A percentile compares a stretch with the other conserved stretches of the same genome.
Evolutionary conservation across 2,329 filamentous ascomycete genomes (phyloP).

Genomic region (Curvularia spicifera): DNA sequence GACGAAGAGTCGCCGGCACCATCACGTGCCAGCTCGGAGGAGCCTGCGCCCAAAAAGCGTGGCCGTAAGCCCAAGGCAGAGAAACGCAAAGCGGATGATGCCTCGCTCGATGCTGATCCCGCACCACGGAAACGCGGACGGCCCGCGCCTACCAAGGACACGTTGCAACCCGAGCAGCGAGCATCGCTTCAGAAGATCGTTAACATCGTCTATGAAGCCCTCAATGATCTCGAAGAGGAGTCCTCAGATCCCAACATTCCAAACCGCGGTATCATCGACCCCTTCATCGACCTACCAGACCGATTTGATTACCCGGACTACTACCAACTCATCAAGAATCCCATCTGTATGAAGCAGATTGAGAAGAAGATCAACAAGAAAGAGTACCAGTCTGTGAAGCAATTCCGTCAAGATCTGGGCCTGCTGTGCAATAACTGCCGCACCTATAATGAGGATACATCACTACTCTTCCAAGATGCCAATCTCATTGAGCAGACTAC

Average conservation of each 20-base stretch:
- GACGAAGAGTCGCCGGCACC: conserved; percentile 72
- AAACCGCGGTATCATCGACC: conserved; percentile 86
- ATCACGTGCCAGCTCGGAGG: conserved; percentile 85
- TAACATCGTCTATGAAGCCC: conserved; percentile 74
- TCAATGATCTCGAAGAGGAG: conserved; percentile 86
- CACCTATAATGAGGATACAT: conserved; percentile 96
- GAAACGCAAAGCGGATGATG: conserved; percentile 86
- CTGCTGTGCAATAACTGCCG: conserved; percentile 89
- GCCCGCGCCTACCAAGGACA: conserved; percentile 68
- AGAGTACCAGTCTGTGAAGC: conserved; percentile 81
- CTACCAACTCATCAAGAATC: conserved; percentile 88
- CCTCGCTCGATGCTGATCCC: conserved; percentile 69
- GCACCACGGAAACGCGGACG: conserved; percentile 70
- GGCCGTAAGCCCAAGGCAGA: conserved; percentile 79
- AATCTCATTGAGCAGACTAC: conserved; percentile 78
- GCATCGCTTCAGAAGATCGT: conserved; percentile 80
- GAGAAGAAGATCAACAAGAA: conserved; percentile 94
- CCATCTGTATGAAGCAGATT: conserved; percentile 96
- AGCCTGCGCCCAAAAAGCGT: conserved; percentile 76
- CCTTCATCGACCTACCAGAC: conserved; percentile 89
- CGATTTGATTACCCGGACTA: conserved; percentile 93
- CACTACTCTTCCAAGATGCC: conserved; percentile 88
- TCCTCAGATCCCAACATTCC: conserved; percentile 63
- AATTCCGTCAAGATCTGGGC: conserved; percentile 82
- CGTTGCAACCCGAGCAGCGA: conserved; percentile 72